Base-by-base conservation (phyloP, 305 asterid species). In the Fraxinus nigra region DNA sequence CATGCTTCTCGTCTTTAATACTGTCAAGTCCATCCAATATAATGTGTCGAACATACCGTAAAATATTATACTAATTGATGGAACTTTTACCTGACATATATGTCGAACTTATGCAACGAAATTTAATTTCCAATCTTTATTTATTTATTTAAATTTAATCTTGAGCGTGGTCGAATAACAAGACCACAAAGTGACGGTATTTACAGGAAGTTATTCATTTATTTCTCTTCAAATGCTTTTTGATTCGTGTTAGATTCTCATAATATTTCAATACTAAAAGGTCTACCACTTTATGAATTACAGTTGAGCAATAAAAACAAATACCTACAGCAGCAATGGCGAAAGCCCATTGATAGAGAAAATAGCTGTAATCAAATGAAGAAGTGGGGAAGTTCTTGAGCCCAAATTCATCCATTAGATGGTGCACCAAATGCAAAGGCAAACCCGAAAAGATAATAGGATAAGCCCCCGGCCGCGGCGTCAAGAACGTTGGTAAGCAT, bases 371-470 rank as follows among this genome's bases (percentile, higher is more conserved):
- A 81, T 88, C 91, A 0, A 28, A 72, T 2, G 81, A 0, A 13
- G 86, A 80, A 4, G 85, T n/a, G 5, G 91, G 91, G 51, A 81
- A 86, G 0, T 85, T 89, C 2, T 56, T 65, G 18, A 86, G 89
- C 9, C 82, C 91, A 67, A 88, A 88, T 69, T 80, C 79, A 4
- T 20, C 83, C 91, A 30, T 88, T 88, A 7, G 91, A 86, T 11
- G 89, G 91, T 9, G 83, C 87, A 7, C 91, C 91, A 32, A 85
- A 88, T 16, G 91, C 91, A 74, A 88, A 88, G 70, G 91, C 91
- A 81, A 78, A 88, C 69, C 91, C 91, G 80, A 88, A 88, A 3
- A 88, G 88, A 70, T 88, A 86, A 78, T 88, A 88, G 82, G 89
- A 86, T 3, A 88, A 81, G 14, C 91, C 91, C 0, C 89, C 91